Evolutionary conservation across 2,329 filamentous ascomycete species (phyloP).

Genomic region (Trichoderma gracile): DNA sequence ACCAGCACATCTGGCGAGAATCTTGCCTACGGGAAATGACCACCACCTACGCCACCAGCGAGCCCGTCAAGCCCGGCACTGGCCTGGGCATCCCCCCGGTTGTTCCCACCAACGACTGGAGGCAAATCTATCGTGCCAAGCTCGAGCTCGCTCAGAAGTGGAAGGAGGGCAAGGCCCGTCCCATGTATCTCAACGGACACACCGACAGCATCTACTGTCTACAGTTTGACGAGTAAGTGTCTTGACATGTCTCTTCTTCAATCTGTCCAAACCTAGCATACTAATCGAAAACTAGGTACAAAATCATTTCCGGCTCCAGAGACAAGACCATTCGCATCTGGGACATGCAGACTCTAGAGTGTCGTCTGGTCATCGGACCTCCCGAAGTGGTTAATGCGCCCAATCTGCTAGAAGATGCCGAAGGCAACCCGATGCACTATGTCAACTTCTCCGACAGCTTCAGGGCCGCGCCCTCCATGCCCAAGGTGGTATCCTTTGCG

Average conservation of each 20-base stretch:
- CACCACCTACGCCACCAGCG: constrained; percentile 59
- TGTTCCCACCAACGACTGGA: constrained; percentile 74
- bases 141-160: constrained; percentile 76
- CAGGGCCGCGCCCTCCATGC: constrained; percentile 49
- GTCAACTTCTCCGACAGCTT: constrained; percentile 56
- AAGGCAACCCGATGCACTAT: constrained; percentile 55
- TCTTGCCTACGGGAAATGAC: constrained; percentile 64
- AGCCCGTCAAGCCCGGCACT: constrained; percentile 52
- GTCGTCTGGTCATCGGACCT: constrained; percentile 82
- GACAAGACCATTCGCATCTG: constrained; percentile 95
- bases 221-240: constrained; percentile 90
- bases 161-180: constrained; percentile 74
- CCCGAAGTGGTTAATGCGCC: constrained; percentile 60
- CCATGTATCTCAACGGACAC: constrained; percentile 90
- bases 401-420: constrained; percentile 53
- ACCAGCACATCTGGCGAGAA: constrained; percentile 64
- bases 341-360: constrained; percentile 88
- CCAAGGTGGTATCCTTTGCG: constrained; percentile 57
- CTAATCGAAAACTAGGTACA: constrained; percentile 61
- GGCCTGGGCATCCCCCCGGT: constrained; percentile 59
- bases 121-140: constrained; percentile 77
- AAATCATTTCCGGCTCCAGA: constrained; percentile 94
- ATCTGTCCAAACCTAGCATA: background rate
- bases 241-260: background rate
- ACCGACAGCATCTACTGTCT: constrained; percentile 96